Base-by-base conservation (phyloP, 345 rosid genomes). In the Camelina hispida region DNA sequence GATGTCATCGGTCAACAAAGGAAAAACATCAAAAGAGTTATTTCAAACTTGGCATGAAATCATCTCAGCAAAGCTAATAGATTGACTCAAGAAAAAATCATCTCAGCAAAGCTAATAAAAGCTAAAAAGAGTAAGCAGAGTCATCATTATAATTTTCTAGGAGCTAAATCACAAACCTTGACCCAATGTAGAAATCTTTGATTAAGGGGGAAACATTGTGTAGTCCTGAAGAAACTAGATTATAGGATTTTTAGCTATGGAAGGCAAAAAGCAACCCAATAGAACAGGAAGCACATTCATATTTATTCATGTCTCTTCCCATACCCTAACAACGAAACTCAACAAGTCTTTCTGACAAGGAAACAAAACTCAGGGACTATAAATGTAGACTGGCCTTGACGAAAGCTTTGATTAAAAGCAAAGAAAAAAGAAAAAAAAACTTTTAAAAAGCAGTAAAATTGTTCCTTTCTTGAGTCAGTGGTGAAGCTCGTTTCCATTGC, bases 401-500 rank as follows among this genome's bases (percentile, higher is more conserved):
- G 6, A 14, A 44, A 16, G 53, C 17, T 69, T 69, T 34, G 51
- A 34, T 54, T 44, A 20, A 68, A n/a, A 43, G 22, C 47, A 50
- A n/a, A 15, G 51, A 20, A 22, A n/a, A n/a, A n/a, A n/a, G n/a
- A 23, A 35, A n/a, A n/a, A 58, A 20, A 22, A 17, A 38, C 25
- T 43, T 46, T 37, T 2, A 0, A 53, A 62, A 28, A 4, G 75
- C 71, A 54, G 53, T 55, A 25, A 37, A 18, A 9, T 23, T 53
- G 7, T 42, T 63, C 71, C 40, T 47, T 55, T 55, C 43, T 62
- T 16, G 71, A 63, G 76, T 73, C 66, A 84, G 69, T 70, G 69
- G 59, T 81, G 87, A 76, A 85, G 57, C 10, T 91, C 87, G 23
- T 86, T 86, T 60, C 89, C 93, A 74, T 90, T 90, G 84, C 87